Evolutionary conservation across 805 yeast genomes (phyloP).

Genomic region (Cyberlindnera maclurae): DNA sequence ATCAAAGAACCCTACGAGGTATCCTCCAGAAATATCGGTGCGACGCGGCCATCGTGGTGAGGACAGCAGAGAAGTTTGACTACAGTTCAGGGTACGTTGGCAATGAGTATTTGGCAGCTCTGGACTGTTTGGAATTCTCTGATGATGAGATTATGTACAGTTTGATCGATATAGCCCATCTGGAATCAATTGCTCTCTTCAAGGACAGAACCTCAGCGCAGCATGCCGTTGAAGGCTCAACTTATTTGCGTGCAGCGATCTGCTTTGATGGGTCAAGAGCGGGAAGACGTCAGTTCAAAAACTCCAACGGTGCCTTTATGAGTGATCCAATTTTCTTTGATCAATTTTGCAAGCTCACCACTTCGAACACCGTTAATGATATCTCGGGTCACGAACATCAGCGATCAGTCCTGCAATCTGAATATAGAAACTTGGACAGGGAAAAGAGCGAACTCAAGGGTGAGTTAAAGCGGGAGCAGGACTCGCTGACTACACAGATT

Average conservation of each 20-base stretch:
- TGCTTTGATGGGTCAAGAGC: neutral
- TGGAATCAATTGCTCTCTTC: conserved; percentile 54
- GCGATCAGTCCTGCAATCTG: neutral
- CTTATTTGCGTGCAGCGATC: conserved; percentile 4
- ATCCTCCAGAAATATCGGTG: conserved; percentile 28
- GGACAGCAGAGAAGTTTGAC: conserved; percentile 52
- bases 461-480: conserved; percentile 16
- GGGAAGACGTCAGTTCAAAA: conserved; percentile 12
- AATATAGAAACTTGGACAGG: conserved; percentile 5
- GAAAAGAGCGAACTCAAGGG: conserved; percentile 4
- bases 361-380: conserved; percentile 15
- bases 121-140: conserved; percentile 53
- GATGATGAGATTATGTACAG: conserved; percentile 50
- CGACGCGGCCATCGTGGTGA: conserved; percentile 37
- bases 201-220: conserved; percentile 47
- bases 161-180: conserved; percentile 52
- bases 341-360: conserved; percentile 10
- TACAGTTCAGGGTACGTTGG: conserved; percentile 40
- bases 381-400: conserved; percentile 8
- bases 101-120: conserved; percentile 36
- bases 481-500: conserved; percentile 2
- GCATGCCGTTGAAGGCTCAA: conserved; percentile 28
- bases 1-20: conserved; percentile 38
- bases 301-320: conserved; percentile 36
- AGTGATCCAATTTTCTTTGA: conserved; percentile 48